Conservation (phyloP, 371 early-diverging fungal genomes). For the Sanchytrium tribonematis region DNA sequence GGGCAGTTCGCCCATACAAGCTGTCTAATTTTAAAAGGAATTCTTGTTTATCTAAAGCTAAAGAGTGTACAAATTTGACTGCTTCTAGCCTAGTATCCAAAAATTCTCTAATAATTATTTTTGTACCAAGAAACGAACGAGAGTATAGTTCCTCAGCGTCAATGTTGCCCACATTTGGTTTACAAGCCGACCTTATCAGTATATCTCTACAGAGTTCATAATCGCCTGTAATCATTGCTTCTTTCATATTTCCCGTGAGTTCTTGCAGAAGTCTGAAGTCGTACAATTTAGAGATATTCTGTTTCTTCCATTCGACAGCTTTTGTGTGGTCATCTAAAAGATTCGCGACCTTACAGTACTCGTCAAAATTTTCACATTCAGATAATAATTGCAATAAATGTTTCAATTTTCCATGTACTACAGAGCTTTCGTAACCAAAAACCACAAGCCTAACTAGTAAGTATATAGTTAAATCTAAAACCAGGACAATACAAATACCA, state of each 20-base stretch:
- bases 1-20: conserved; percentile 20
- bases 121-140: conserved; percentile 17
- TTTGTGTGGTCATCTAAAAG: no score
- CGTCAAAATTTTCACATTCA: no score
- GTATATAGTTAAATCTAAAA: no score
- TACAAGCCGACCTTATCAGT: conserved; percentile 20
- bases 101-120: conserved; percentile 14
- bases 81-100: conserved; percentile 8
- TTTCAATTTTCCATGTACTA: no score
- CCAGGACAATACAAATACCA: no score
- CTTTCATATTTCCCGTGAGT: conserved; percentile 15
- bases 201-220: not conserved
- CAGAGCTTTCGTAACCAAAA: no score
- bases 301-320: conserved; percentile 40
- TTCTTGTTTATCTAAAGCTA: conserved; percentile 10
- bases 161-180: conserved; percentile 46
- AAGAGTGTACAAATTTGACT: conserved; percentile 11
- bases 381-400: no score
- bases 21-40: conserved; percentile 11
- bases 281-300: conserved; percentile 29
- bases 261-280: conserved; percentile 35
- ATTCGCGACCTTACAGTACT: no score
- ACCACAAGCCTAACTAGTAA: no score
- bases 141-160: conserved; percentile 31
- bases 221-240: not conserved